Base-by-base conservation (phyloP, 75 land plant species). In the Sequoia sempervirens region DNA sequence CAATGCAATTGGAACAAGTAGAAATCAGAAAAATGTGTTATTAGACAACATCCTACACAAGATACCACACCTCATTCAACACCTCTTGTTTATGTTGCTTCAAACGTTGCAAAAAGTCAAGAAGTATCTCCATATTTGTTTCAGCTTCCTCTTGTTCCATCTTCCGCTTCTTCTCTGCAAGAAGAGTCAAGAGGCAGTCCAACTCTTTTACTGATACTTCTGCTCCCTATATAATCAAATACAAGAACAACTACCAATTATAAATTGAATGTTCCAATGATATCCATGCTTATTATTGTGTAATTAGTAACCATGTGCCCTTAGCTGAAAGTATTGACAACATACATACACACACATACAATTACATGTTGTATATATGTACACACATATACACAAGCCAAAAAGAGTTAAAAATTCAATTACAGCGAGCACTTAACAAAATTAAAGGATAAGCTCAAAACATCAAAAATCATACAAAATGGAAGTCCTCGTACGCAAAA, bases 141-240 rank as follows among this genome's bases (percentile, higher is more conserved):
- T 94, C 99, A 40, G 99, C 94, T 89, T 97, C 98, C 86, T 97
- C 98, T 86, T 94, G 98, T 85, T 97, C 98, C 90, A 97, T 94
- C 87, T 92, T 96, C 43, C 91, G 90, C 89, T 92, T 97, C 87
- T 96, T 97, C 85, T 96, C 99, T 11, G 89, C 80, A 81, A 97
- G 91, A 52, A 97, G 90, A 70, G 87, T 83, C 83, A 97, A 73
- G 10, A 97, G 90, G 73, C 83, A 80, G 79, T 96, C 99, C 13
- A 97, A 74, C 88, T 97, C 99, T 91, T 97, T 97, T 26, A 94
- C 84, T n/a, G 99, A 94, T 68, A 94, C 90, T 82, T 94, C 95
- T 84, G 91, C 94, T 30, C 98, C 99, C 99, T 96, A 93, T 84
- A 87, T 87, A 88, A 69, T 82, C 61, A 84, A 53, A 12, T 81